Evolutionary conservation across 2,329 filamentous ascomycete genomes (phyloP).

Genomic region (Cryphonectria radicalis): DNA sequence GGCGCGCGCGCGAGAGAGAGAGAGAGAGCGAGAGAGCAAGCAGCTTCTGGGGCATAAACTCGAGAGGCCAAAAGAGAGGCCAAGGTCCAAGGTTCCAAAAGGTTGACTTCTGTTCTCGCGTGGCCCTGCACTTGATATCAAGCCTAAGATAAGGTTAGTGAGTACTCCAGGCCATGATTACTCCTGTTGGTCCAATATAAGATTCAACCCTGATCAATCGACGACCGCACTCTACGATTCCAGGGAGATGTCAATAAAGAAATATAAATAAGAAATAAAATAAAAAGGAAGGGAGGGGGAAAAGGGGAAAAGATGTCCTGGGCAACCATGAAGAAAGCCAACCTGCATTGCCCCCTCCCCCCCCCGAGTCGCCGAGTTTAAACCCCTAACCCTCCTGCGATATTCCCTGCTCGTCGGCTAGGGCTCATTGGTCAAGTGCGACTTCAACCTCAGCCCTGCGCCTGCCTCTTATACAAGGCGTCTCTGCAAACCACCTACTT

Average conservation of each 20-base stretch:
- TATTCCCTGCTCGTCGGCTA: neutral
- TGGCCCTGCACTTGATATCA: neutral
- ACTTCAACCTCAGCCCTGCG: neutral
- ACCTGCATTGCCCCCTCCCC: neutral
- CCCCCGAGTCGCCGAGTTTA: neutral
- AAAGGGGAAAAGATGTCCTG: neutral
- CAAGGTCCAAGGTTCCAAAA: neutral
- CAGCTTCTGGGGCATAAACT: neutral
- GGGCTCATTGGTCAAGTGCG: neutral
- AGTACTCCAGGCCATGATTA: neutral
- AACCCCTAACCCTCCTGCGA: neutral
- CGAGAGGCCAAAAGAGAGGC: too few species aligned
- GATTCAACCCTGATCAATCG: neutral
- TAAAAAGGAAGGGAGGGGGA: neutral
- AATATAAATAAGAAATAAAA: neutral
- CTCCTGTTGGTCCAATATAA: neutral
- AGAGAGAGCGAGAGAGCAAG: neutral
- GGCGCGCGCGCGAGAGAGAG: neutral
- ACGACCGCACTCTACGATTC: neutral
- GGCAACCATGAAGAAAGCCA: neutral
- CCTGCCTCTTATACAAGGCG: neutral
- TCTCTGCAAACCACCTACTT: neutral
- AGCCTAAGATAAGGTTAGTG: conserved; percentile 1
- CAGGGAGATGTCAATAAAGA: neutral
- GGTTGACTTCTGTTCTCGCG: neutral